Evolutionary conservation across 306 rosid genomes (phyloP), one percentile per base, ranked within the genome.

Genomic region (Erythrophleum fordii): DNA sequence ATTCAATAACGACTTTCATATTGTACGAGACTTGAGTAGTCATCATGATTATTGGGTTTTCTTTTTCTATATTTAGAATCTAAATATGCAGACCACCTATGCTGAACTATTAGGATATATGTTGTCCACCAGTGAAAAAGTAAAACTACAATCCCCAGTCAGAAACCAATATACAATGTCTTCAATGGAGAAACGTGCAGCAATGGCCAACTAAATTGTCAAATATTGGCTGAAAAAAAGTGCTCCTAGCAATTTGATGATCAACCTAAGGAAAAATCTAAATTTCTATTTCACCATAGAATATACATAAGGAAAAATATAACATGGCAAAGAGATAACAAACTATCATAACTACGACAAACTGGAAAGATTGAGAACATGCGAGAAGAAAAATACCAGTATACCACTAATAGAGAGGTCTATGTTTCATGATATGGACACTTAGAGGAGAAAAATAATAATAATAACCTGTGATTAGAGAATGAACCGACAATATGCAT

Each of bases 381-480:
- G 18, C n/a, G n/a, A 51, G 23, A 55, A 23, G 53, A 25, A 78
- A 26, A n/a, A 26, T 26, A 25, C 37, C n/a, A 13, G 4, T 13
- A 71, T 35, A 55, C 44, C 20, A 23, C 16, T 14, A 22, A 51
- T 35, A 25, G 16, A 17, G 16, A 48, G 79, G 46, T 56, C 28
- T 9, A 23, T 41, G 14, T 35, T 42, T 51, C 42, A 55, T 45
- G 13, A 79, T 69, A 67, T 34, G 72, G 26, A 69, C n/a, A 26
- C 13, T 41, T 45, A 70, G 29, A 75, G 68, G 29, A 69, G 44
- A 51, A 77, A 83, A 77, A n/a, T n/a, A n/a, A n/a, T n/a, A n/a
- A n/a, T n/a, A 66, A 73, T 75, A 75, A 91, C 98, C 99, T 91
- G 81, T 91, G 92, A 86, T 85, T 93, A 34, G 93, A 82, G 74